phyloP scores from a whole-genome alignment of 78 protist genomes.

The Mastigamoeba balamuthi region DNA sequence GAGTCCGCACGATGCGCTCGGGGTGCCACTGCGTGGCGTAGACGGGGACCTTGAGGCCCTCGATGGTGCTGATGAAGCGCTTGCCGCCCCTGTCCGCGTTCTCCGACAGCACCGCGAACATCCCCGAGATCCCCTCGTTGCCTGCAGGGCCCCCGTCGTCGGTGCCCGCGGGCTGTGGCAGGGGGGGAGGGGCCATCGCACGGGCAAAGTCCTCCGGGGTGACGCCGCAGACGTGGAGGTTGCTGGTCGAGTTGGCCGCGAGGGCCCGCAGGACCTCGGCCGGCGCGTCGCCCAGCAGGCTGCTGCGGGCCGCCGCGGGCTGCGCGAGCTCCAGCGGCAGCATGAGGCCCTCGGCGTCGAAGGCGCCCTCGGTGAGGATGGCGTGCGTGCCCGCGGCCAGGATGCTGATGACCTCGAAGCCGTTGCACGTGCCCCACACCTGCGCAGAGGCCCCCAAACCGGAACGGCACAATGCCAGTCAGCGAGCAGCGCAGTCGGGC shows the following conservation, averaged over 20 bases:
- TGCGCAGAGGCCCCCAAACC: slow-evolving; percentile 12
- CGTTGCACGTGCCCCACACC: slow-evolving; percentile 80
- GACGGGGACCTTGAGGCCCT: slow-evolving; percentile 54
- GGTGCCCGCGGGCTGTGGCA: too few relatives aligned
- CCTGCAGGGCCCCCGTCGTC: too few relatives aligned
- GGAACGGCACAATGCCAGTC: too few relatives aligned
- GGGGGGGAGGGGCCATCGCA: background rate
- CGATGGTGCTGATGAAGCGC: slow-evolving; percentile 56
- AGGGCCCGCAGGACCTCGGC: background rate
- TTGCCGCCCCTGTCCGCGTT: slow-evolving; percentile 61
- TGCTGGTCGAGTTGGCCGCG: slow-evolving; percentile 40
- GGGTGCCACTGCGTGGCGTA: slow-evolving; percentile 83
- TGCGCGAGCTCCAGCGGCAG: slow-evolving; percentile 41
- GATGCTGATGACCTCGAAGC: slow-evolving; percentile 60
- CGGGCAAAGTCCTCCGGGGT: slow-evolving; percentile 14
- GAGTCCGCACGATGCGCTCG: slow-evolving; percentile 52
- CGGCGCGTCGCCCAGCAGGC: slow-evolving; percentile 4
- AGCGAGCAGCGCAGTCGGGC: too few relatives aligned
- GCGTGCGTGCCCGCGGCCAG: slow-evolving; percentile 11
- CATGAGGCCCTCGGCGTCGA: slow-evolving; percentile 35
- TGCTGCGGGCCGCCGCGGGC: background rate
- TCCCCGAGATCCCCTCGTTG: background rate
- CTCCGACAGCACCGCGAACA: slow-evolving; percentile 50
- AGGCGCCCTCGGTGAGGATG: slow-evolving; percentile 10
- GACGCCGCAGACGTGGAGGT: slow-evolving; percentile 59